Conservation (phyloP, 305 asterid genomes). For the Fraxinus sp. region DNA sequence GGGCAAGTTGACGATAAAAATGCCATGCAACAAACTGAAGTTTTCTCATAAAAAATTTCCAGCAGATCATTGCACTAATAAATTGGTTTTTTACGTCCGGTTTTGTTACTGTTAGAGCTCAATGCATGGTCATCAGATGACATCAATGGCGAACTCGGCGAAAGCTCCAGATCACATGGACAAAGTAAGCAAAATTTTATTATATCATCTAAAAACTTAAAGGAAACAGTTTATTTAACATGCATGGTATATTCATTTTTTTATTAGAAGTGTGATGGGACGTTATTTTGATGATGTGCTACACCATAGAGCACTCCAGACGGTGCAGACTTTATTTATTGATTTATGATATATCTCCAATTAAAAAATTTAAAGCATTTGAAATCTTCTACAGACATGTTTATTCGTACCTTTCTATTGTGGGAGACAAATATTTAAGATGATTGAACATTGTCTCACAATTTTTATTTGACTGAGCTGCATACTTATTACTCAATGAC, state of each 20-base stretch:
- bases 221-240: neutral
- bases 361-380: neutral
- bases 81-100: no score
- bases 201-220: neutral
- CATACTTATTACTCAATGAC: neutral
- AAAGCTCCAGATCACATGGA: conserved; percentile 19
- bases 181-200: conserved; percentile 37
- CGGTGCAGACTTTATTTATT: neutral
- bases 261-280: neutral
- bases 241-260: neutral
- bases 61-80: neutral
- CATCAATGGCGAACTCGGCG: conserved; percentile 30
- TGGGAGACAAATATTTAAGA: conserved; percentile 23
- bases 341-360: neutral
- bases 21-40: neutral
- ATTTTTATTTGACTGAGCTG: neutral
- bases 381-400: conserved; percentile 5
- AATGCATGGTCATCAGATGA: neutral
- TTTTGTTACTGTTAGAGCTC: neutral
- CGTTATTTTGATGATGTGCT: neutral
- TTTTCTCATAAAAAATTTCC: neutral
- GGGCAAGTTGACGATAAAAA: neutral
- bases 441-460: neutral
- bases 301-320: neutral
- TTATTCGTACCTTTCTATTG: conserved; percentile 3